Conservation (phyloP, 352 stramenopile genomes). For the Globisporangium cystogenes region DNA sequence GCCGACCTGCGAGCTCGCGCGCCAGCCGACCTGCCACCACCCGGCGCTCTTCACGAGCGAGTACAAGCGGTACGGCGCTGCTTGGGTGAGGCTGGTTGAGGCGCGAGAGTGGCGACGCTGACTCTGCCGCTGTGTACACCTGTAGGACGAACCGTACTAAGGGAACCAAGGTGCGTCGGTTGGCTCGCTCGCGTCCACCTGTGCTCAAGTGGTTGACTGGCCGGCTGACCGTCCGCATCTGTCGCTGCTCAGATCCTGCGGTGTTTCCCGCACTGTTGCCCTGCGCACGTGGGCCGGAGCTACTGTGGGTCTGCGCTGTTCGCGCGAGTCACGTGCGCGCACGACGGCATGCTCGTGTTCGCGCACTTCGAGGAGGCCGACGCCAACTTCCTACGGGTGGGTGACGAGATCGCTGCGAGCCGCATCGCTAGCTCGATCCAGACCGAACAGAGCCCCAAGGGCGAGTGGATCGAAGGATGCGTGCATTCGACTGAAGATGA, state of each 20-base stretch:
- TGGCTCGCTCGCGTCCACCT: not conserved
- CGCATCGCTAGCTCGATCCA: constrained; percentile 36
- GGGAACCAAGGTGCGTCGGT: constrained; percentile 25
- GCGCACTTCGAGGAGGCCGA: constrained; percentile 51
- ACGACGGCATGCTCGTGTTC: constrained; percentile 28
- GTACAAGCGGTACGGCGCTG: constrained; percentile 45
- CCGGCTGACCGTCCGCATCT: not conserved
- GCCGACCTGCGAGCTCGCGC: constrained; percentile 38
- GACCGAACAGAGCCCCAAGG: constrained; percentile 55
- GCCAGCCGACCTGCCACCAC: constrained; percentile 25
- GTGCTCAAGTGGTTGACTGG: not conserved
- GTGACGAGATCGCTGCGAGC: constrained; percentile 20
- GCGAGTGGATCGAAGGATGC: constrained; percentile 53
- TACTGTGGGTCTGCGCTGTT: constrained; percentile 59
- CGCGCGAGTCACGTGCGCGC: constrained; percentile 25
- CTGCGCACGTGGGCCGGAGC: constrained; percentile 54
- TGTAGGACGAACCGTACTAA: constrained; percentile 45
- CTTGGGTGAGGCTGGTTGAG: not conserved
- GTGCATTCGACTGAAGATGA: constrained; percentile 3
- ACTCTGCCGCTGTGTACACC: not conserved
- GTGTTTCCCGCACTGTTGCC: constrained; percentile 72
- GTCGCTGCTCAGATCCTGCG: constrained; percentile 41
- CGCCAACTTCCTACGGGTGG: constrained; percentile 20
- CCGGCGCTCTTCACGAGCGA: constrained; percentile 36
- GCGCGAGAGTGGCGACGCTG: not conserved